A percentile compares a stretch with the other conserved stretches of the same genome.
phyloP scores from a whole-genome alignment of 805 yeast genomes.

The Maudiozyma saulgeensis region DNA sequence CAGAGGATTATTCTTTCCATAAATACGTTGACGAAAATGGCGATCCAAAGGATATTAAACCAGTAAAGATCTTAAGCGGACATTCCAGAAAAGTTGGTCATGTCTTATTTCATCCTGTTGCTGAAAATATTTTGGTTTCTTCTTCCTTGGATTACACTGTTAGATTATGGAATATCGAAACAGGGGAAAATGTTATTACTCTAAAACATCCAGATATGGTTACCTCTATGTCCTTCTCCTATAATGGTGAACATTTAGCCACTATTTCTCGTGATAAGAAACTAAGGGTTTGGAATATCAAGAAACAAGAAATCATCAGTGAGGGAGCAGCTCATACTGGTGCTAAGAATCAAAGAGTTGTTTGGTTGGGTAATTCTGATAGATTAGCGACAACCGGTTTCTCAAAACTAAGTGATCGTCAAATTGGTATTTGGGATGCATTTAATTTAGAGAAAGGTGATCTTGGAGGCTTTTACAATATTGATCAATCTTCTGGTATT shows the following conservation, averaged over 20 bases:
- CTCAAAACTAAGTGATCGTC: constrained; percentile 86
- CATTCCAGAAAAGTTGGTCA: constrained; percentile 93
- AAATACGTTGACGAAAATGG: constrained; percentile 46
- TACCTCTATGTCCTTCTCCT: constrained; percentile 86
- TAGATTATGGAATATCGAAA: constrained; percentile 80
- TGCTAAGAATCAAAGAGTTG: constrained; percentile 80
- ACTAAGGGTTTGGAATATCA: constrained; percentile 84
- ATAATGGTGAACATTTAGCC: constrained; percentile 78
- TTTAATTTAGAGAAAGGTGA: constrained; percentile 68
- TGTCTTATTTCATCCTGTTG: constrained; percentile 81
- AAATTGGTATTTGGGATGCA: constrained; percentile 89
- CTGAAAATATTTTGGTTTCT: constrained; percentile 77
- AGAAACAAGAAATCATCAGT: constrained; percentile 59
- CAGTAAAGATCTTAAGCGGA: constrained; percentile 64
- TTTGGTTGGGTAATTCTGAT: constrained; percentile 83
- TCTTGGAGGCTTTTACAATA: constrained; percentile 75
- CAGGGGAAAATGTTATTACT: constrained; percentile 61
- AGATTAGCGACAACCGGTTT: constrained; percentile 91
- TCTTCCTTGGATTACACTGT: constrained; percentile 86
- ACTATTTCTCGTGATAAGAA: constrained; percentile 87
- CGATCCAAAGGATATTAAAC: constrained; percentile 57
- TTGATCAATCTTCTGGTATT: constrained; percentile 90
- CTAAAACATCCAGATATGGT: constrained; percentile 83
- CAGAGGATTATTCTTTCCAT: constrained; percentile 67
- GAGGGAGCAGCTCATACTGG: constrained; percentile 91